These are phyloP conservation scores for Paracoccidioides brasiliensis DNA, from an alignment of 2,329 filamentous ascomycete species.

Conservation along the genomic window DNA sequence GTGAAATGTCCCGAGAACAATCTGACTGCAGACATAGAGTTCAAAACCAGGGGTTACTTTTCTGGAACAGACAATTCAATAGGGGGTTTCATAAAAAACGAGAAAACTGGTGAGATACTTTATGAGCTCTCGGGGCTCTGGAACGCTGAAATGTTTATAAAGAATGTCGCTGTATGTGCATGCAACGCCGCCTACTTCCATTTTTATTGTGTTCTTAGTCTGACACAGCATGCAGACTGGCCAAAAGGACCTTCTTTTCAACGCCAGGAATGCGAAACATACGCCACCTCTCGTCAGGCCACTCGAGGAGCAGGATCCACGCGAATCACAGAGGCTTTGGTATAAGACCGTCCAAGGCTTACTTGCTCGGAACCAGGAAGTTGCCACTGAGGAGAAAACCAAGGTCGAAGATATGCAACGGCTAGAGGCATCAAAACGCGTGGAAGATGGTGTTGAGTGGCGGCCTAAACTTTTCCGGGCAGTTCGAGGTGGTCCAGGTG, in stretches of 20 bases:
- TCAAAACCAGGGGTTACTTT: constrained; percentile 98
- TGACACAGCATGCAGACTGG: constrained; percentile 51
- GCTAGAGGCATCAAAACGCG: constrained; percentile 69
- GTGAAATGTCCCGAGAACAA: constrained; percentile 82
- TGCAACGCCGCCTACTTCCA: background rate
- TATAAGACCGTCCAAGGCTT: constrained; percentile 67
- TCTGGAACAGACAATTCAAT: constrained; percentile 94
- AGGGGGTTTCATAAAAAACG: constrained; percentile 78
- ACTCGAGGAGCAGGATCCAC: constrained; percentile 71
- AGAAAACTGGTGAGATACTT: constrained; percentile 71
- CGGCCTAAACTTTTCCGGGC: constrained; percentile 70
- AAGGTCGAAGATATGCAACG: constrained; percentile 87
- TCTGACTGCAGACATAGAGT: constrained; percentile 81
- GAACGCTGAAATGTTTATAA: constrained; percentile 91
- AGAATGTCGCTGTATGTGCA: constrained; percentile 55
- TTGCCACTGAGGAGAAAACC: constrained; percentile 91
- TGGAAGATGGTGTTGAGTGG: constrained; percentile 74
- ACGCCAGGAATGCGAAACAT: constrained; percentile 66
- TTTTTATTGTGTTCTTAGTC: background rate
- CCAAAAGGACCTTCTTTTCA: constrained; percentile 79
- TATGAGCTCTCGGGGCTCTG: constrained; percentile 86
- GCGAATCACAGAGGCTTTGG: constrained; percentile 87
- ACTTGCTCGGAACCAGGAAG: constrained; percentile 69
- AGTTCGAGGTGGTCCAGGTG: constrained; percentile 57
- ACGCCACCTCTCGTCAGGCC: constrained; percentile 62